Evolutionary conservation across 345 rosid species (phyloP).

Genomic region (Eucalyptus erythrocorys): DNA sequence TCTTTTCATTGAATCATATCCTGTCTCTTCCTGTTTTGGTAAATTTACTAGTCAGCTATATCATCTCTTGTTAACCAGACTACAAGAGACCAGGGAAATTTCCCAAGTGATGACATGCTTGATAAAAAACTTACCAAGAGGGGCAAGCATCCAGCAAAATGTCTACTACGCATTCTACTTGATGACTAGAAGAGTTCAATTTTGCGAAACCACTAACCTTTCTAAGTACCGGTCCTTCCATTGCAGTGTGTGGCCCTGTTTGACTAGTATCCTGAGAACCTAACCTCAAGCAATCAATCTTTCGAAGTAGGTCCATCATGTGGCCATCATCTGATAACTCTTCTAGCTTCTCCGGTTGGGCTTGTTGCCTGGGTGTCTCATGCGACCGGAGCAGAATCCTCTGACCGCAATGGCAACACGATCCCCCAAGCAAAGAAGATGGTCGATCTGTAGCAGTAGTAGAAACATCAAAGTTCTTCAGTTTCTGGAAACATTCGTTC

Average conservation of each 20-base stretch:
- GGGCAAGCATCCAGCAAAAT: neutral
- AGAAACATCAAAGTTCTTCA: slow-evolving; percentile 24
- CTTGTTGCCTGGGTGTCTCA: neutral
- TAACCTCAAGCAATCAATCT: neutral
- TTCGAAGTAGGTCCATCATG: neutral
- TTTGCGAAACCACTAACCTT: neutral
- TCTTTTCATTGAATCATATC: slow-evolving; percentile 5
- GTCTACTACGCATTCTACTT: neutral
- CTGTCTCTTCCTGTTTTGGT: slow-evolving; percentile 18
- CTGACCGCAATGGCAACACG: slow-evolving; percentile 1
- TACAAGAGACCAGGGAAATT: slow-evolving; percentile 48
- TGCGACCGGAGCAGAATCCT: neutral
- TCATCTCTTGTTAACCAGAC: slow-evolving; percentile 43
- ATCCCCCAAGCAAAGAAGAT: slow-evolving; percentile 10
- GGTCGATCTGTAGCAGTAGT: slow-evolving; percentile 1
- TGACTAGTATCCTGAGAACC: neutral
- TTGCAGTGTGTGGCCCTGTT: neutral
- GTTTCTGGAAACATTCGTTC: slow-evolving; percentile 16
- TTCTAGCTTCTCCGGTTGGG: neutral
- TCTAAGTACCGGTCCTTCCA: neutral
- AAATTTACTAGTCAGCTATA: slow-evolving; percentile 3
- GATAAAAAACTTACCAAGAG: neutral
- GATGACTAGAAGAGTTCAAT: neutral
- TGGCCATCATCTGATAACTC: neutral
- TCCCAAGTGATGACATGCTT: neutral